Conservation (phyloP, 1,139 yeast species). For the Sugiyamaella novakii region DNA sequence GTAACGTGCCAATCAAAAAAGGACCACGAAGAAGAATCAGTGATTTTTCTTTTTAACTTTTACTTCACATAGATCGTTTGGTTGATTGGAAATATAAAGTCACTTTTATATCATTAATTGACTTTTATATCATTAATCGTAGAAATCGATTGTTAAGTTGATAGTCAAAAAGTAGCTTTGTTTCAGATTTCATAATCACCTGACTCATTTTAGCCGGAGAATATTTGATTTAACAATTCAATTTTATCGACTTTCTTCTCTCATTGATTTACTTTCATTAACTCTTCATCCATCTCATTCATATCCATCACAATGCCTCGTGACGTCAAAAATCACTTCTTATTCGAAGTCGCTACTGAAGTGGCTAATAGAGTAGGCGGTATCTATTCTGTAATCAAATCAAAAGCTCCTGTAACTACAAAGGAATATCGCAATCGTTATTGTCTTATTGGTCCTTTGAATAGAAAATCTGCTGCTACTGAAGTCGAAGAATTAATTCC, state of each 20-base stretch:
- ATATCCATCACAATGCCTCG: conserved; percentile 33
- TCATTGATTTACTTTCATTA: neutral
- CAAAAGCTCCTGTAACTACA: conserved; percentile 95
- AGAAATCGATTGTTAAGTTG: no score
- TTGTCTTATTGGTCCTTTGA: conserved; percentile 83
- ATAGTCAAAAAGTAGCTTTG: no score
- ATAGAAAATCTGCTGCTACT: conserved; percentile 77
- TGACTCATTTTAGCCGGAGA: conserved; percentile 2
- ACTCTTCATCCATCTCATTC: neutral
- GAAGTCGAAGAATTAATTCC: conserved; percentile 86
- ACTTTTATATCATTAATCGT: neutral
- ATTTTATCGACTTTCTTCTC: neutral
- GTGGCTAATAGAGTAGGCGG: conserved; percentile 99
- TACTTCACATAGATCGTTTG: no score
- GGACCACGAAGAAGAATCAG: no score
- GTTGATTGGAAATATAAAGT: no score
- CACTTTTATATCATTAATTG: no score
- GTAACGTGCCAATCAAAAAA: neutral
- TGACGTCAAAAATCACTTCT: conserved; percentile 68
- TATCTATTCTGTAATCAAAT: conserved; percentile 91
- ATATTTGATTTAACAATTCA: no score
- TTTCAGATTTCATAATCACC: no score
- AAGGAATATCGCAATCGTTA: conserved; percentile 91
- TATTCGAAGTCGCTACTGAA: conserved; percentile 95
- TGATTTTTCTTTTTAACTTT: no score